phyloP scores from a whole-genome alignment of 1,284 basidiomycete genomes.

The Amylostereum chailletii region DNA sequence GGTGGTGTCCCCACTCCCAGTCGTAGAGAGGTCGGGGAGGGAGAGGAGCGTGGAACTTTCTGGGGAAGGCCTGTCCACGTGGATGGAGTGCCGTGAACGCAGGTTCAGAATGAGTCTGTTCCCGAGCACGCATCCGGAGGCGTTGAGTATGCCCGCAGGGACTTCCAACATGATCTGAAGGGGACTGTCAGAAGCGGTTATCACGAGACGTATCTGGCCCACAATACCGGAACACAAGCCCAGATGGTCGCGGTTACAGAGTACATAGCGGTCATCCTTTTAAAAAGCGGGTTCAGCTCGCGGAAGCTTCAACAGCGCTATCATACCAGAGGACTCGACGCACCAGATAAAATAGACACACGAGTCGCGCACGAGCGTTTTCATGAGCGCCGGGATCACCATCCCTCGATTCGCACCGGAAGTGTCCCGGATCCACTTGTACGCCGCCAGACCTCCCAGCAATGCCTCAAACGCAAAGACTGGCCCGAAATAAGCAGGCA shows the following conservation, averaged over 20 bases:
- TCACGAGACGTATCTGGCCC: not conserved
- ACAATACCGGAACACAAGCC: not conserved
- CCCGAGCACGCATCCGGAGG: not conserved
- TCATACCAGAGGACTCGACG: not conserved
- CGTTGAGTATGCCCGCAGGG: not conserved
- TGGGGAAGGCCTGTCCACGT: no score
- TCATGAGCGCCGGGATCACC: not conserved
- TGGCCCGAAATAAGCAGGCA: not conserved
- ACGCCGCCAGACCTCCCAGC: not conserved
- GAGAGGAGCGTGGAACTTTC: no score
- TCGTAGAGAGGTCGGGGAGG: no score
- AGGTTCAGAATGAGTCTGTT: constrained; percentile 1
- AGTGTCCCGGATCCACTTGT: not conserved
- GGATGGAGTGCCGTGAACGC: not conserved
- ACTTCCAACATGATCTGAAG: not conserved
- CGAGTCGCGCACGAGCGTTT: constrained; percentile 1
- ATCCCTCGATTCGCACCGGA: not conserved
- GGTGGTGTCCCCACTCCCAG: no score
- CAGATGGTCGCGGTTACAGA: not conserved
- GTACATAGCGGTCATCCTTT: not conserved
- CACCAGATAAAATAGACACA: constrained; percentile 1
- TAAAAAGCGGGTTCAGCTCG: not conserved
- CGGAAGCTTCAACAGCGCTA: not conserved
- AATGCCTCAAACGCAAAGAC: not conserved
- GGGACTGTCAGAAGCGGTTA: not conserved